Evolutionary conservation across 768 basidiomycete genomes (phyloP).

Genomic region (Mrakia blollopis): DNA sequence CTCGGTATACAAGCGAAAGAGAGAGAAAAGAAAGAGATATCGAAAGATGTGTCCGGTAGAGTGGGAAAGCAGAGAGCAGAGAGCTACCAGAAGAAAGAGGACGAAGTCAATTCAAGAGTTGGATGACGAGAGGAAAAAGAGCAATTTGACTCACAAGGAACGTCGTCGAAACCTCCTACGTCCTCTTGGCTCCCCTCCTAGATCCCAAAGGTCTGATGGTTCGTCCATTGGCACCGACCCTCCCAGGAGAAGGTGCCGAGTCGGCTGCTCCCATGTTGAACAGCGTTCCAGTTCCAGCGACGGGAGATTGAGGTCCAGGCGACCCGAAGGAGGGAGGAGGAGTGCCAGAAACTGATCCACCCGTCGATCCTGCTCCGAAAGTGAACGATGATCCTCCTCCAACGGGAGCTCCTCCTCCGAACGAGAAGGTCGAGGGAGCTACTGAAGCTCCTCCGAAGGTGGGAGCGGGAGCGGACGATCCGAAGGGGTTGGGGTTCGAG

Average conservation of each 20-base stretch:
- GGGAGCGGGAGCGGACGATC: constrained; percentile 6
- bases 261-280: constrained; percentile 27
- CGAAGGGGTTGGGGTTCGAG: constrained; percentile 2
- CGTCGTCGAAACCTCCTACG: not conserved
- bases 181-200: constrained; percentile 20
- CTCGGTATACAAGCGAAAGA: not conserved
- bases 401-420: constrained; percentile 18
- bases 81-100: not conserved
- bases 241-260: constrained; percentile 16
- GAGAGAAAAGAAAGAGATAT: not conserved
- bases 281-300: not conserved
- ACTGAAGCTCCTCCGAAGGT: not conserved
- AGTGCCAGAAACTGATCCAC: constrained; percentile 1
- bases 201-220: constrained; percentile 16
- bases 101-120: not conserved
- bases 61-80: not conserved
- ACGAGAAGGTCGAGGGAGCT: constrained; percentile 11
- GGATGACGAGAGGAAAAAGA: not conserved
- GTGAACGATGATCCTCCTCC: constrained; percentile 10
- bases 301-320: constrained; percentile 18
- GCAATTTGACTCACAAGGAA: not conserved
- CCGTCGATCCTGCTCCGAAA: constrained; percentile 12
- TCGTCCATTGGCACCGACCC: constrained; percentile 12
- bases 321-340: constrained; percentile 9
- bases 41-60: not conserved